Conservation (phyloP, 768 basidiomycete genomes). For the Cyathus striatus region DNA sequence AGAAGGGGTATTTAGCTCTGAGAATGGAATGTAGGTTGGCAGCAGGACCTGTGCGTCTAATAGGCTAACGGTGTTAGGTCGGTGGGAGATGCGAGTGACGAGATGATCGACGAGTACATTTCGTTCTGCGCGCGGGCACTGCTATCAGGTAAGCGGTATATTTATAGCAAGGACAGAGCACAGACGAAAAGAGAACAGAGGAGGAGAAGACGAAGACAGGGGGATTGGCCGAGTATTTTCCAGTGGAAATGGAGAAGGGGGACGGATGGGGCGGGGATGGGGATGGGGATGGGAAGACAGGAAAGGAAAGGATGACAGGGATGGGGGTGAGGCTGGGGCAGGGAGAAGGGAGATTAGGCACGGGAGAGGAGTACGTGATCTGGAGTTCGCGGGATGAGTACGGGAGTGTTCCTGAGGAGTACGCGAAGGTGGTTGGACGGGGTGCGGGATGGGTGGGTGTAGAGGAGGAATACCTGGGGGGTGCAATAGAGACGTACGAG, state of each 20-base stretch:
- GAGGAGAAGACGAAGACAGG: conserved; percentile 26
- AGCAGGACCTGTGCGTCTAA: conserved; percentile 5
- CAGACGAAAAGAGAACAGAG: too few relatives aligned
- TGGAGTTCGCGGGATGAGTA: conserved; percentile 65
- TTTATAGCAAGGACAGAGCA: too few relatives aligned
- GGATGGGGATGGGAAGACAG: too few relatives aligned
- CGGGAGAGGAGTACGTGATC: conserved; percentile 46
- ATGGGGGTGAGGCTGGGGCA: not conserved
- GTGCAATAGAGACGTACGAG: conserved; percentile 63
- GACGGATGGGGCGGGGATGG: conserved; percentile 3
- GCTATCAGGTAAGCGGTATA: too few relatives aligned
- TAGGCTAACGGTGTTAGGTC: conserved; percentile 11
- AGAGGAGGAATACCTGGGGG: conserved; percentile 40
- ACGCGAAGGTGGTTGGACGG: conserved; percentile 42
- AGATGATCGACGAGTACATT: conserved; percentile 59
- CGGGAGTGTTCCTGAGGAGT: conserved; percentile 51
- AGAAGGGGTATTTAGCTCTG: conserved; percentile 36
- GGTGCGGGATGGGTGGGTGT: conserved; percentile 57
- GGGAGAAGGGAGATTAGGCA: not conserved
- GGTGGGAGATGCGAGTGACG: conserved; percentile 44
- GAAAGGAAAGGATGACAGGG: too few relatives aligned
- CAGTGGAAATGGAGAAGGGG: conserved; percentile 15
- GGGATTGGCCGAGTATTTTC: conserved; percentile 37
- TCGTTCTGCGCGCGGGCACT: conserved; percentile 58
- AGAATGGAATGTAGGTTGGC: conserved; percentile 37